These are phyloP conservation scores for Euphorbia celastroides DNA, from an alignment of 441 rosid species.

Conservation along the genomic window DNA sequence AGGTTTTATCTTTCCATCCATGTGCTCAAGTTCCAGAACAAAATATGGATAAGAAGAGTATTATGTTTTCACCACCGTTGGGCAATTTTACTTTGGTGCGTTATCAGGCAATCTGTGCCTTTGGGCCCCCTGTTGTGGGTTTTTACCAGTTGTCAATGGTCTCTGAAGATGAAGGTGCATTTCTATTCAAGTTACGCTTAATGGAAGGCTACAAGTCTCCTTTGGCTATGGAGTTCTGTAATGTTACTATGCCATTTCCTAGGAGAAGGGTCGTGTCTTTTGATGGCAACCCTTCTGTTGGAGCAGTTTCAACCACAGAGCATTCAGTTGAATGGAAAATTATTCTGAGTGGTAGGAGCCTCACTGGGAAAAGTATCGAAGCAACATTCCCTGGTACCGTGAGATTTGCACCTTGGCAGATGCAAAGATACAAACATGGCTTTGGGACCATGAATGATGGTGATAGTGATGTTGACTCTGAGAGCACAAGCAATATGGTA, in stretches of 20 bases:
- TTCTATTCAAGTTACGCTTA: conserved; percentile 70
- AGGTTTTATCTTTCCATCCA: conserved; percentile 82
- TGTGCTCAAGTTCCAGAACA: conserved; percentile 90
- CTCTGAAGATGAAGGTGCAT: conserved; percentile 95
- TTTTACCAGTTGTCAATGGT: conserved; percentile 97
- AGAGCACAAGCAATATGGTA: conserved; percentile 56
- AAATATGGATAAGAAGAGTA: conserved; percentile 65
- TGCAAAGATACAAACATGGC: conserved; percentile 33
- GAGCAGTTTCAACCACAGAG: conserved; percentile 72
- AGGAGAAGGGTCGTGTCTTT: conserved; percentile 69
- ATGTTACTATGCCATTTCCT: conserved; percentile 91
- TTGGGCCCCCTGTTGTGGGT: conserved; percentile 81
- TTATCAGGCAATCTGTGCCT: conserved; percentile 68
- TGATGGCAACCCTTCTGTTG: conserved; percentile 87
- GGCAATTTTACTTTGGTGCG: conserved; percentile 83
- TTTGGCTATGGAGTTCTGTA: conserved; percentile 81
- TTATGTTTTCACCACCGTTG: conserved; percentile 81
- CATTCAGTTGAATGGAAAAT: conserved; percentile 92
- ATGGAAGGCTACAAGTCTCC: conserved; percentile 92
- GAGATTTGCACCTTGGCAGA: conserved; percentile 79
- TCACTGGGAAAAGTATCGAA: conserved; percentile 73
- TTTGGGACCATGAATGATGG: conserved; percentile 49
- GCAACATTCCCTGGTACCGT: conserved; percentile 93
- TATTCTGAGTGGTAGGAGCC: conserved; percentile 63
- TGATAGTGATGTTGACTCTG: conserved; percentile 67